phyloP scores from a whole-genome alignment of 2,329 filamentous ascomycete species.

The Acrocalymma vagum region DNA sequence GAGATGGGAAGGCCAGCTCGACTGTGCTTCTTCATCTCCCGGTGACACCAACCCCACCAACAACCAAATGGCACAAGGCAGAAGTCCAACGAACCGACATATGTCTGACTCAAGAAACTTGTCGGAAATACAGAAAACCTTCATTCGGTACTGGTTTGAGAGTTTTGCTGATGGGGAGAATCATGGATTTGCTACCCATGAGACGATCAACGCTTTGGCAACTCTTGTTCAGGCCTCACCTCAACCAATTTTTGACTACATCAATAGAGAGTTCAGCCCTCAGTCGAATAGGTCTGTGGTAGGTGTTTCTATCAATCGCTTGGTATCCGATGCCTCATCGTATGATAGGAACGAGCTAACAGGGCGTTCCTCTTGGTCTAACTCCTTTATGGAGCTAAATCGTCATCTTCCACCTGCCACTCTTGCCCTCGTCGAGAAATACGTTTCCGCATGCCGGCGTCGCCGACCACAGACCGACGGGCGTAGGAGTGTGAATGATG shows the following conservation, averaged over 20 bases:
- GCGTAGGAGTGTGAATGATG: slow-evolving; percentile 29
- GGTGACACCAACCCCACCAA: too few species aligned
- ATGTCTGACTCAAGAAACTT: not conserved
- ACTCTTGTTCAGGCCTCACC: slow-evolving; percentile 16
- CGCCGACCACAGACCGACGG: slow-evolving; percentile 26
- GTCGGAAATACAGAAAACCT: slow-evolving; percentile 19
- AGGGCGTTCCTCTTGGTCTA: slow-evolving; percentile 5
- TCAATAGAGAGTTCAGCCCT: slow-evolving; percentile 11
- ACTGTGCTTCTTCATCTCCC: too few species aligned
- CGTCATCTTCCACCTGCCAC: slow-evolving; percentile 17
- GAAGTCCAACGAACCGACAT: too few species aligned
- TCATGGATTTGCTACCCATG: slow-evolving; percentile 3
- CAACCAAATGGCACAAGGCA: too few species aligned
- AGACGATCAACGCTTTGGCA: slow-evolving; percentile 21
- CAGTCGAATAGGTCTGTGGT: not conserved
- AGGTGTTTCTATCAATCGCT: too few species aligned
- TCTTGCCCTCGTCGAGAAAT: slow-evolving; percentile 25
- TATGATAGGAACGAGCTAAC: too few species aligned
- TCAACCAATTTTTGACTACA: slow-evolving; percentile 22
- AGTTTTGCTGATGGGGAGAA: slow-evolving; percentile 10
- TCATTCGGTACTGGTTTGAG: slow-evolving; percentile 23
- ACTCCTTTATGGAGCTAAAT: slow-evolving; percentile 19
- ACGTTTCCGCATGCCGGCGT: slow-evolving; percentile 23
- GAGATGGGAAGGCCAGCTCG: too few species aligned
- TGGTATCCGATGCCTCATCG: too few species aligned